Base-by-base conservation (phyloP, 495 filamentous ascomycete species). In the Xylaria curta region DNA sequence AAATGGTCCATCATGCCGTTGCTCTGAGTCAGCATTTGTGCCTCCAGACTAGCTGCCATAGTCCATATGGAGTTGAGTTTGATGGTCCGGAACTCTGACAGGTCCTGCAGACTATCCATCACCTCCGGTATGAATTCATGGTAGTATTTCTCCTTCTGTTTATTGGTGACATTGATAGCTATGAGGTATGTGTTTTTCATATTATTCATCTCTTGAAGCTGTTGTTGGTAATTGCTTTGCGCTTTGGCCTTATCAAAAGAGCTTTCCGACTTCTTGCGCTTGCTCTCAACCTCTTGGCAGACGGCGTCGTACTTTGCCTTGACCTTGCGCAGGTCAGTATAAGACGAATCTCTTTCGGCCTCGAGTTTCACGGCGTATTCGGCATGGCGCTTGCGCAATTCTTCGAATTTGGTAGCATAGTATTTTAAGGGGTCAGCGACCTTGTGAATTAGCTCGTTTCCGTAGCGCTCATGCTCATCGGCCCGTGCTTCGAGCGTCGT, bases 171-270 rank as follows among this genome's bases (percentile, higher is more conserved):
- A 78, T 95, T 96, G 84, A 99, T 97, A 67, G 89, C 88, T 73
- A 99, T 95, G 47, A 99, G 84, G 76, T 99, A 99, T 2, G 93
- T 94, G 77, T 98, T 99, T 92, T 99, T 99, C 76, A 93, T 89
- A 78, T 98, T 98, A 80, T 93, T 91, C 97, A 98, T 98, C 67
- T 98, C 95, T 51, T 89, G 76, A 49, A 95, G 84, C 79, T 98
- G 95, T 76, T 96, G 93, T 76, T 97, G 93, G 79, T 96, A 98
- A 21, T 91, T 89, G 75, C 88, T 89, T 79, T 97, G 93, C 8
- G 97, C 94, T 82, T 98, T 99, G 36, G 86, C 79, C 79, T 94
- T 91, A 80, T 98, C 97, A 73, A 94, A 96, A 28, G 93, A 87
- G 40, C 90, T 91, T 76, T 98, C 96, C 65, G 91, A 90, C 86